Percentiles rank a stretch among this genome's conserved stretches.
These are phyloP conservation scores for Prunus mume DNA, from an alignment of 306 rosid genomes.

Conservation along the genomic window DNA sequence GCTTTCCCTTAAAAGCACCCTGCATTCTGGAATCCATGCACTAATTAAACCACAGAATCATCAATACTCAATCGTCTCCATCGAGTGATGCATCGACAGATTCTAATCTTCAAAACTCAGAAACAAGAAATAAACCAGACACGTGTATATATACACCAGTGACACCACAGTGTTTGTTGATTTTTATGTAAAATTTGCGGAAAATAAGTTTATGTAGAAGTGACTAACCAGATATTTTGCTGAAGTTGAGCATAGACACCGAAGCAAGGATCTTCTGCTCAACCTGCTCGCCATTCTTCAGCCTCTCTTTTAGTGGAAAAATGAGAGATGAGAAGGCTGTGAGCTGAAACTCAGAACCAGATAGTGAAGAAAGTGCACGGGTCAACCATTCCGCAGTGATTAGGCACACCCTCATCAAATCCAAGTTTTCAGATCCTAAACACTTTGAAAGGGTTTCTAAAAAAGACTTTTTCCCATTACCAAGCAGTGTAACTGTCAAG, in stretches of 20 bases:
- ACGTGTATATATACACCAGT: too few relatives aligned
- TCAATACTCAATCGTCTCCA: neutral
- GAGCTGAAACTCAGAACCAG: constrained; percentile 50
- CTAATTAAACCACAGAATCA: neutral
- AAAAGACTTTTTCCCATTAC: constrained; percentile 56
- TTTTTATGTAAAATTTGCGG: neutral
- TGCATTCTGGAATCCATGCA: constrained; percentile 43
- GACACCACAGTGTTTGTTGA: neutral
- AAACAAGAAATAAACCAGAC: too few relatives aligned
- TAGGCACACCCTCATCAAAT: constrained; percentile 53
- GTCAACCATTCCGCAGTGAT: constrained; percentile 70
- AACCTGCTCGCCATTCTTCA: constrained; percentile 41
- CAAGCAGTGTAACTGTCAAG: constrained; percentile 47
- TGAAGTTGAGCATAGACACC: constrained; percentile 65
- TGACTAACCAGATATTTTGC: constrained; percentile 68
- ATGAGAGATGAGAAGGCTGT: constrained; percentile 48
- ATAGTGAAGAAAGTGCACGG: constrained; percentile 39
- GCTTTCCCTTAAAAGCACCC: constrained; percentile 54
- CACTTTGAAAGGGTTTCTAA: constrained; percentile 52
- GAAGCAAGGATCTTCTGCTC: constrained; percentile 72
- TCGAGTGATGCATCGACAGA: neutral
- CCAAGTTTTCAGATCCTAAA: constrained; percentile 43
- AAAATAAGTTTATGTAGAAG: neutral
- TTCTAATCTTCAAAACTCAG: too few relatives aligned
- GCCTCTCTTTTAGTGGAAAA: constrained; percentile 41